A percentile compares a stretch with the other conserved stretches of the same genome.
phyloP scores from a whole-genome alignment of 2,329 filamentous ascomycete genomes.

The Lasiodiplodia theobromae region DNA sequence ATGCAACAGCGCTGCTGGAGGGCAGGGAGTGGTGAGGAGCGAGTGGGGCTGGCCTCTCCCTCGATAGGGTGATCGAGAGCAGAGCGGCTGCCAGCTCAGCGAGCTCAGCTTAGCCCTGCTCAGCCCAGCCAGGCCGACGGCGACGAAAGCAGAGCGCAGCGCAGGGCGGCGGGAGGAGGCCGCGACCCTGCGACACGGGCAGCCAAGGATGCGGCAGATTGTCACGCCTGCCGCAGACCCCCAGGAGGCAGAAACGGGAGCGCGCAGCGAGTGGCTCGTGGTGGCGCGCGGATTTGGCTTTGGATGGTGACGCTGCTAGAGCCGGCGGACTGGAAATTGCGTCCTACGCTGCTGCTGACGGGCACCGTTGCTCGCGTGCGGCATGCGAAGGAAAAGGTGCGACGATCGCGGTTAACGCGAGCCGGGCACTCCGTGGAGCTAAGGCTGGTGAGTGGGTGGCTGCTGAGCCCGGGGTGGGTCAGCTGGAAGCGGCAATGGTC shows the following conservation, averaged over 20 bases:
- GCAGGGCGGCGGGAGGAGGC: neutral
- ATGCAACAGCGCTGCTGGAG: slow-evolving; percentile 1
- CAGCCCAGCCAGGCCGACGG: slow-evolving; percentile 1
- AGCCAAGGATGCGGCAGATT: slow-evolving; percentile 12
- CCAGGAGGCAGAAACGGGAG: slow-evolving; percentile 2
- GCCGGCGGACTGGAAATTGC: slow-evolving; percentile 9
- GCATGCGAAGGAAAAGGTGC: slow-evolving; percentile 22
- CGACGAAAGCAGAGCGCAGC: neutral
- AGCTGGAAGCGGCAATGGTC: slow-evolving; percentile 17
- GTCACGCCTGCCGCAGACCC: slow-evolving; percentile 19
- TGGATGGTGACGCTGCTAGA: neutral
- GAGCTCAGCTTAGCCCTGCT: slow-evolving; percentile 6
- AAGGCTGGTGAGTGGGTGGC: slow-evolving; percentile 17
- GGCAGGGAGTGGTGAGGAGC: neutral
- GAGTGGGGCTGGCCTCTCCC: slow-evolving; percentile 13
- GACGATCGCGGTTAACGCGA: slow-evolving; percentile 21
- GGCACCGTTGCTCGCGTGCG: slow-evolving; percentile 20
- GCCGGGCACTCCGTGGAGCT: slow-evolving; percentile 18
- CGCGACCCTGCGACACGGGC: neutral
- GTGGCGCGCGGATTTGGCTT: slow-evolving; percentile 10
- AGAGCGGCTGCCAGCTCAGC: slow-evolving; percentile 18
- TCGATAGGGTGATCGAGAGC: slow-evolving; percentile 11
- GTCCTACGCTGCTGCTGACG: neutral
- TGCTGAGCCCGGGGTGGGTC: slow-evolving; percentile 13
- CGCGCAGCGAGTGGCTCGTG: slow-evolving; percentile 4